phyloP scores from a whole-genome alignment of 2,329 filamentous ascomycete species.

The Zasmidium angulare region DNA sequence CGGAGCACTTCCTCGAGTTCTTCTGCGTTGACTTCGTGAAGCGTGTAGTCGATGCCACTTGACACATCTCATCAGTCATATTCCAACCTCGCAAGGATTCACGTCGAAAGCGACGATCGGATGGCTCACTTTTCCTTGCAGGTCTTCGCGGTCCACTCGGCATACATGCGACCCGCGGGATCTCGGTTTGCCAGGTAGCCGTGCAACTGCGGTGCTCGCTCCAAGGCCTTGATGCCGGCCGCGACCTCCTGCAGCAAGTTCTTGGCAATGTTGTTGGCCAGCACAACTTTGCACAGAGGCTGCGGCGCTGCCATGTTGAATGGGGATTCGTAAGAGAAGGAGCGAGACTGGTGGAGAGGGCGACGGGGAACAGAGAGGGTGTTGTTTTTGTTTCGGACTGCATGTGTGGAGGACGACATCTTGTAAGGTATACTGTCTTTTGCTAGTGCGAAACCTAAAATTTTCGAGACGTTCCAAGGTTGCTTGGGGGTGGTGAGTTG shows the following conservation, averaged over 20 bases:
- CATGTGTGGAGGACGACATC: neutral
- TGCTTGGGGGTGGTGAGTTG: neutral
- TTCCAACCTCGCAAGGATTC: neutral
- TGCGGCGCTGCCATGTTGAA: neutral
- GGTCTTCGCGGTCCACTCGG: conserved; percentile 96
- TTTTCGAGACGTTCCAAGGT: neutral
- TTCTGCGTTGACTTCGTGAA: conserved; percentile 82
- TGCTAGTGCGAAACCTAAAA: neutral
- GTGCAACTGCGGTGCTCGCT: conserved; percentile 74
- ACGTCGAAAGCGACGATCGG: neutral
- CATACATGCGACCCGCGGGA: conserved; percentile 87
- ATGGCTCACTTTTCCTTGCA: conserved; percentile 84
- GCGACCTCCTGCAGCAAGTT: conserved; percentile 74
- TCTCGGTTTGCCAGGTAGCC: conserved; percentile 92
- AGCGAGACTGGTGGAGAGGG: neutral
- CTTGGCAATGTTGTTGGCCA: conserved; percentile 85
- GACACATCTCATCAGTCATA: conserved; percentile 4
- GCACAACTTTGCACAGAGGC: conserved; percentile 79
- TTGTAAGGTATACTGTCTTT: neutral
- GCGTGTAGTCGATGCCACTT: conserved; percentile 82
- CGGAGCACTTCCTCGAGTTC: conserved; percentile 86
- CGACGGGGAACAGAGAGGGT: neutral
- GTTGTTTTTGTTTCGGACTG: neutral
- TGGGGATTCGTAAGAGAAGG: neutral
- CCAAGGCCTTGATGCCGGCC: conserved; percentile 69